phyloP scores from a whole-genome alignment of 2,329 filamentous ascomycete genomes.

The Diplodia corticola region DNA sequence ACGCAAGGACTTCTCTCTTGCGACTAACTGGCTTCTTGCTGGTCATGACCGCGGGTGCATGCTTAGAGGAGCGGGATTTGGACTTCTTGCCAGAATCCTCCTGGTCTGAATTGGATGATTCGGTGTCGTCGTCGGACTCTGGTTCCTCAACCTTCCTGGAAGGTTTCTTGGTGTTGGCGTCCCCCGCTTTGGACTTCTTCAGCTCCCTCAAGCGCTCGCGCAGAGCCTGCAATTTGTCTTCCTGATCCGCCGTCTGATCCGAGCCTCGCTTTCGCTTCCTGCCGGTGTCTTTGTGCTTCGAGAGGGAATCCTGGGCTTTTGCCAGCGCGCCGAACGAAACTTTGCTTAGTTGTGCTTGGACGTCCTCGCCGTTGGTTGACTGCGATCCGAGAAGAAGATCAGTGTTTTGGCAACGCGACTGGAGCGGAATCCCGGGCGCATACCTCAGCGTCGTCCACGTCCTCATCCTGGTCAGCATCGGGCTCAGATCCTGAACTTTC shows the following conservation, averaged over 20 bases:
- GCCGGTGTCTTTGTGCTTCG: slow-evolving; percentile 36
- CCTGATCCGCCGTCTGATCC: slow-evolving; percentile 40
- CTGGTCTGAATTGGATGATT: slow-evolving; percentile 23
- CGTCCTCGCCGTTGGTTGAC: slow-evolving; percentile 43
- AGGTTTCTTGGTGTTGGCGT: slow-evolving; percentile 26
- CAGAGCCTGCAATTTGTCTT: slow-evolving; percentile 49
- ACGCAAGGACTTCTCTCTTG: slow-evolving; percentile 69
- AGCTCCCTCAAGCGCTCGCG: slow-evolving; percentile 48
- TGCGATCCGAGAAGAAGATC: slow-evolving; percentile 27
- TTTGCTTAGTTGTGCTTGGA: slow-evolving; percentile 51
- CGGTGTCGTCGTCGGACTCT: slow-evolving; percentile 25
- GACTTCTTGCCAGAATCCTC: slow-evolving; percentile 36
- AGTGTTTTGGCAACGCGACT: not conserved
- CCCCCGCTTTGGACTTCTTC: slow-evolving; percentile 34
- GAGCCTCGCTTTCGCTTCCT: slow-evolving; percentile 47
- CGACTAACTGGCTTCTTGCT: slow-evolving; percentile 83
- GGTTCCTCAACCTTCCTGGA: slow-evolving; percentile 26
- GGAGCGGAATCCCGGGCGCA: not conserved
- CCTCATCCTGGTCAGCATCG: slow-evolving; percentile 36
- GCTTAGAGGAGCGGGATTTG: slow-evolving; percentile 68
- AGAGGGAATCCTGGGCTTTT: slow-evolving; percentile 74
- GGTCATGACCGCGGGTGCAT: slow-evolving; percentile 81
- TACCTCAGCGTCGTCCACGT: slow-evolving; percentile 32
- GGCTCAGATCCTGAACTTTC: slow-evolving; percentile 39
- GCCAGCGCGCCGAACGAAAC: slow-evolving; percentile 90